Percentiles rank a stretch among this genome's conserved stretches.
Evolutionary conservation across 2,329 filamentous ascomycete genomes (phyloP).

Genomic region (Talaromyces sp.): DNA sequence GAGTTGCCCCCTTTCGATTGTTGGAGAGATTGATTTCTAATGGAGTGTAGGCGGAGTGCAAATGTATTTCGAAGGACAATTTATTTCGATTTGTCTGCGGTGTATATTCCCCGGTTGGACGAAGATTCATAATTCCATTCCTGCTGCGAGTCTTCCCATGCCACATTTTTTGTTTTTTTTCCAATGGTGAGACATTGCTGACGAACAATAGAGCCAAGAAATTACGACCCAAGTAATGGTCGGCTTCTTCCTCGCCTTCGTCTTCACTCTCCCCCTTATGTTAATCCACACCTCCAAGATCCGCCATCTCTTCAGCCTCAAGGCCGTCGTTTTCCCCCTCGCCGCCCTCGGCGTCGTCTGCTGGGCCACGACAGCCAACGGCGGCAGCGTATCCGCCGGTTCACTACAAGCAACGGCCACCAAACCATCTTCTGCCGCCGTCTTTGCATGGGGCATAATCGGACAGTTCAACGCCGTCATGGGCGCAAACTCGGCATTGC

Average conservation of each 20-base stretch:
- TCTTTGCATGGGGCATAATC: conserved; percentile 40
- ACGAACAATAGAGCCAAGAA: conserved; percentile 19
- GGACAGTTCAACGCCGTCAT: conserved; percentile 40
- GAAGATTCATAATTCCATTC: conserved; percentile 25
- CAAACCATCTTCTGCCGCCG: conserved; percentile 20
- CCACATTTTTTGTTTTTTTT: too few species aligned
- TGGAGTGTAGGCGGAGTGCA: conserved; percentile 24
- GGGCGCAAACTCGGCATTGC: conserved; percentile 34
- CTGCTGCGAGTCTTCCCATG: conserved; percentile 19
- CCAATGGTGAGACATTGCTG: too few species aligned
- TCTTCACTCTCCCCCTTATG: conserved; percentile 28
- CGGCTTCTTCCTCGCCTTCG: conserved; percentile 26
- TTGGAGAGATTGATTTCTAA: too few species aligned
- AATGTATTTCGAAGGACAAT: conserved; percentile 24
- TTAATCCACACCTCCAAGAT: conserved; percentile 37
- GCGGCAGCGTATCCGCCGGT: conserved; percentile 24
- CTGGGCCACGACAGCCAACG: conserved; percentile 31
- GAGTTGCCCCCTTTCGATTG: conserved; percentile 4
- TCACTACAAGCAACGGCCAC: conserved; percentile 19
- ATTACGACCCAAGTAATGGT: conserved; percentile 27
- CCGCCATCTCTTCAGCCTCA: conserved; percentile 36
- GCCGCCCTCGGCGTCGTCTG: conserved; percentile 38
- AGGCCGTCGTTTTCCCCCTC: conserved; percentile 35
- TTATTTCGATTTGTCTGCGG: conserved; percentile 27
- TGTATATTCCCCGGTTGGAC: conserved; percentile 27